These are phyloP conservation scores for Didymella arachidicola DNA, from an alignment of 2,329 filamentous ascomycete genomes.

Conservation along the genomic window DNA sequence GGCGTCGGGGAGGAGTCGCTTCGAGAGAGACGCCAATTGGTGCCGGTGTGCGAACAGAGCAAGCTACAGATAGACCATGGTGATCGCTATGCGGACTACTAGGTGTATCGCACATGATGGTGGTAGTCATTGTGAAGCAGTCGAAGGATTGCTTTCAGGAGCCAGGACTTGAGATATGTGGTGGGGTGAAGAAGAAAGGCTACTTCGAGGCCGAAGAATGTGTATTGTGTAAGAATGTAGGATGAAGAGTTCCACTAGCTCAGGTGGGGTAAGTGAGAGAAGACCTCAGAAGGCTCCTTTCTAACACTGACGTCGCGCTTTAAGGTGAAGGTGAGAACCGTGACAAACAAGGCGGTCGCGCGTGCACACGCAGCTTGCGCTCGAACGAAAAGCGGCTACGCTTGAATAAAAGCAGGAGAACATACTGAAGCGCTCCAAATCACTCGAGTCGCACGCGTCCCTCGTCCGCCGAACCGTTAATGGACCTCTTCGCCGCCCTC, in stretches of 20 bases:
- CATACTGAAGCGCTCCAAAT: neutral
- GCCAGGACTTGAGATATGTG: neutral
- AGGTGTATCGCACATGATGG: neutral
- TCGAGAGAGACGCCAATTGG: too few species aligned
- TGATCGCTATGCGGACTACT: neutral
- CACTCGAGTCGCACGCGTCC: conserved; percentile 16
- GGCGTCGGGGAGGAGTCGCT: neutral
- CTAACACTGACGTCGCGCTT: neutral
- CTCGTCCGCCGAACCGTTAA: conserved; percentile 12
- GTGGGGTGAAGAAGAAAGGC: neutral
- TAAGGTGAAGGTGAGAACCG: conserved; percentile 2
- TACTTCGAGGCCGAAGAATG: neutral
- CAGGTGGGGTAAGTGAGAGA: conserved; percentile 1
- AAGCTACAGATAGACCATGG: neutral
- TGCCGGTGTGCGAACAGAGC: neutral
- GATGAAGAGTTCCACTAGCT: neutral
- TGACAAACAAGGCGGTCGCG: too few species aligned
- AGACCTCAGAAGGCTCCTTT: neutral
- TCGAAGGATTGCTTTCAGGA: neutral
- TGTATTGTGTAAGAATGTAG: neutral
- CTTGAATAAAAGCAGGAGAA: neutral
- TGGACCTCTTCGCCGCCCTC: conserved; percentile 20
- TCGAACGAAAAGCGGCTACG: neutral
- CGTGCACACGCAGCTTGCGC: too few species aligned
- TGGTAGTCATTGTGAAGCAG: neutral